Conservation (phyloP, 768 basidiomycete species). For the Boletus eberwhitei region DNA sequence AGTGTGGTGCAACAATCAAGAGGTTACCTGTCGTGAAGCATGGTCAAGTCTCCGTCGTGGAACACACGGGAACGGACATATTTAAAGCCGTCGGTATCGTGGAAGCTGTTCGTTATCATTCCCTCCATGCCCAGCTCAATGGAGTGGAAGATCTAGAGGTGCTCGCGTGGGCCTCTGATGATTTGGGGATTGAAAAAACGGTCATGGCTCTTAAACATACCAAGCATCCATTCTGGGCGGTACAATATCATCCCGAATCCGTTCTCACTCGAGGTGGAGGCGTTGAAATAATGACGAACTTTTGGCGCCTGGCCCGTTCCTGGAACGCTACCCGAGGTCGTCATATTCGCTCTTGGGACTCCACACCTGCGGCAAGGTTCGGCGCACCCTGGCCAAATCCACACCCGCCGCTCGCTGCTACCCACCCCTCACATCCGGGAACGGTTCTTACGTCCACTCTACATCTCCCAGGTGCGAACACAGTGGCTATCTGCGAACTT, state of each 20-base stretch:
- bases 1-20: constrained; percentile 58
- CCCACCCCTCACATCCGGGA: constrained; percentile 20
- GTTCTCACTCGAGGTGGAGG: constrained; percentile 70
- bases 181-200: constrained; percentile 59
- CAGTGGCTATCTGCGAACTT: constrained; percentile 54
- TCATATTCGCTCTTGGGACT: constrained; percentile 40
- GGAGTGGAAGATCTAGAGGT: constrained; percentile 51
- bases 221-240: constrained; percentile 74
- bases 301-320: constrained; percentile 62
- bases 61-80: constrained; percentile 56
- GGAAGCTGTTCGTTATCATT: constrained; percentile 76
- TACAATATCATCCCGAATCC: constrained; percentile 89
- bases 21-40: constrained; percentile 71
- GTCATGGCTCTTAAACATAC: constrained; percentile 73
- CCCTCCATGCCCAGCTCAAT: constrained; percentile 58
- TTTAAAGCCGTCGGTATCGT: constrained; percentile 56
- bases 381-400: constrained; percentile 59
- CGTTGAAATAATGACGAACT: constrained; percentile 64
- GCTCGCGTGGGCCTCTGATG: constrained; percentile 73
- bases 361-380: constrained; percentile 33
- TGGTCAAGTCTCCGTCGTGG: constrained; percentile 65
- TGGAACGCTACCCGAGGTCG: constrained; percentile 50
- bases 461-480: constrained; percentile 40
- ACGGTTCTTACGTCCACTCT: constrained; percentile 40
- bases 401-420: constrained; percentile 20